phyloP scores from a whole-genome alignment of 352 stramenopile genomes.

The Phytophthora pini region DNA sequence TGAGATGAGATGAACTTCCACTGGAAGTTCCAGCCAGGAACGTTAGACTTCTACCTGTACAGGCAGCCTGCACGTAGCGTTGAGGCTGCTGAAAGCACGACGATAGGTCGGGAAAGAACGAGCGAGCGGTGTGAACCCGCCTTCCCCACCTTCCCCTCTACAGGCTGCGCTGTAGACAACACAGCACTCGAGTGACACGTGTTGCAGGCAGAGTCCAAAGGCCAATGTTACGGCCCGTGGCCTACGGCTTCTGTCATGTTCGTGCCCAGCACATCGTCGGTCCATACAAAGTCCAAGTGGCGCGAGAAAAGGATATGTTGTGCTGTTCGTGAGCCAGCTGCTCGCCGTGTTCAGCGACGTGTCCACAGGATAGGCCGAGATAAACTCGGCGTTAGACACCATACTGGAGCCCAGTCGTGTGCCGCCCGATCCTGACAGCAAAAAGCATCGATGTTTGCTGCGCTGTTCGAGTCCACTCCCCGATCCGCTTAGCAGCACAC shows the following conservation, averaged over 20 bases:
- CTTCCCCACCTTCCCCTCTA: neutral
- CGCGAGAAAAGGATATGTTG: slow-evolving; percentile 11
- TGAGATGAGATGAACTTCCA: too few species aligned
- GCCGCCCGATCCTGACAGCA: slow-evolving; percentile 14
- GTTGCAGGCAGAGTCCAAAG: neutral
- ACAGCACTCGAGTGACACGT: neutral
- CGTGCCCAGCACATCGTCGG: slow-evolving; percentile 22
- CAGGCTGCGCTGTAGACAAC: neutral
- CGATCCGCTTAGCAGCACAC: slow-evolving; percentile 4
- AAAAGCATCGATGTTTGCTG: slow-evolving; percentile 13
- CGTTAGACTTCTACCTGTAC: too few species aligned
- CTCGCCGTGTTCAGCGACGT: slow-evolving; percentile 7
- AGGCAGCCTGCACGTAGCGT: too few species aligned
- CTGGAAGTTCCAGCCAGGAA: too few species aligned
- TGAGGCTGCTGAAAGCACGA: neutral
- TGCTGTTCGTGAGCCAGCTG: slow-evolving; percentile 21
- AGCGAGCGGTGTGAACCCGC: neutral
- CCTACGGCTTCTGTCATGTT: slow-evolving; percentile 24
- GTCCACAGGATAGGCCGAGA: slow-evolving; percentile 18
- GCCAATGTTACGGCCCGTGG: too few species aligned
- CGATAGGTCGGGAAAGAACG: slow-evolving; percentile 4
- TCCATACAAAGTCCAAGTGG: slow-evolving; percentile 14
- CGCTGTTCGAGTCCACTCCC: slow-evolving; percentile 5
- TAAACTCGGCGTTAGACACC: slow-evolving; percentile 13
- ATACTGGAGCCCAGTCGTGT: slow-evolving; percentile 9